Evolutionary conservation across 2,329 filamentous ascomycete species (phyloP), one percentile per base, ranked within the genome.

Genomic region (Calonectria henricotiae): DNA sequence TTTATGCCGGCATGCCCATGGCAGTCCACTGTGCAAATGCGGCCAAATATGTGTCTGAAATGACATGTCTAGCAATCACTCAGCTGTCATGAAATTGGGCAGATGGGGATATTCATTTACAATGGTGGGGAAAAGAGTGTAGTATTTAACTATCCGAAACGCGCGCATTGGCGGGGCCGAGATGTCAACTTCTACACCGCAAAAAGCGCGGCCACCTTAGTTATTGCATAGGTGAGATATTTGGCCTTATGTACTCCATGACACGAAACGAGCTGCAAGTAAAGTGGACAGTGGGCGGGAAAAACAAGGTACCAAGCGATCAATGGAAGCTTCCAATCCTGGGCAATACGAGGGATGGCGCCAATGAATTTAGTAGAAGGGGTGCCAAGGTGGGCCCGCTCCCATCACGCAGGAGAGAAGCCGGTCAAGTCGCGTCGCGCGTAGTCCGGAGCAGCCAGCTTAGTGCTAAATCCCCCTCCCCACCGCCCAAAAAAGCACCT

Each of bases 341-440:
- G 20, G 62, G 49, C 44, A 39, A 58, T 58, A 39, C 35, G 27
- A 43, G 15, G 30, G 30, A 54, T 47, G 63, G 63, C 41, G 41
- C 63, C 63, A 60, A 66, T 37, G 39, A 41, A 46, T 37, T 30
- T n/a, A 13, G 23, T 49, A 32, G 4, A 30, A 37, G 23, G 51
- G 30, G 17, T 32, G 32, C 23, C 23, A 41, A 66, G 55, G 65
- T 62, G 65, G 65, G 55, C 65, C 41, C n/a, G 54, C 44, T 37
- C 65, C 35, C 20, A 49, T 23, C 30, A 39, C 44, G 27, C 30
- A 49, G n/a, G 25, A 44, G 25, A 27, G 25, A 37, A 51, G 20
- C 62, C 41, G 64, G 35, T 47, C 54, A 68, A 65, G 75, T 76
- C 75, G 75, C 75, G 75, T 77, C 75, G 75, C 75, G 75, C 71